Conservation (phyloP, 176 grass and related monocot genomes). For the Neostapfia colusana region DNA sequence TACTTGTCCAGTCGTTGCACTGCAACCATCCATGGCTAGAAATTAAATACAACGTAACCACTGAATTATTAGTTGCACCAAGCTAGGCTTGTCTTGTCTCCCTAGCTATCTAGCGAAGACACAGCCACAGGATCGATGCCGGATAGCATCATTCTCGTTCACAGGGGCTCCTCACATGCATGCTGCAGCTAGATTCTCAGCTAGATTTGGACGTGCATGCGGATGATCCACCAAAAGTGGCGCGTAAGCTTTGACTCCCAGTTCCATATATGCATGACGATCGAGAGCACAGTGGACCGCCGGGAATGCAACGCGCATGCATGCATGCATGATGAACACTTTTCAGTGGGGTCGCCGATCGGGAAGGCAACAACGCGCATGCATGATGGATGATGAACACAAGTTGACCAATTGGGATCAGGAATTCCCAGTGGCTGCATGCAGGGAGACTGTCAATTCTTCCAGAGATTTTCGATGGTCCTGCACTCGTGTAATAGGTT, state of each 20-base stretch:
- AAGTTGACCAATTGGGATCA: slow-evolving; percentile 11
- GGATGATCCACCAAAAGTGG: slow-evolving; percentile 27
- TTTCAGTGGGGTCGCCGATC: not conserved
- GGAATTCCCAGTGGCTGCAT: not conserved
- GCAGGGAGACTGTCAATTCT: not conserved
- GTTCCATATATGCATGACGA: slow-evolving; percentile 20
- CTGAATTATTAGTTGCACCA: slow-evolving; percentile 22
- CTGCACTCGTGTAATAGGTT: not conserved
- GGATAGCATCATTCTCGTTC: not conserved
- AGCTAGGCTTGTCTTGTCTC: not conserved
- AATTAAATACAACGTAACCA: not conserved
- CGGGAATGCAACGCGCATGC: not conserved
- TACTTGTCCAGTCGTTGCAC: not conserved
- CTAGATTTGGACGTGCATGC: not conserved
- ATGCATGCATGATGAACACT: not conserved
- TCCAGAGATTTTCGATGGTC: slow-evolving; percentile 11
- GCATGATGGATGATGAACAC: not conserved
- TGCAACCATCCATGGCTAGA: slow-evolving; percentile 5
- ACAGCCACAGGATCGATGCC: slow-evolving; percentile 9
- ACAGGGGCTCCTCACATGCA: not conserved
- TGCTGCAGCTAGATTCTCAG: not conserved
- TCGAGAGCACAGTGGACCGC: not conserved
- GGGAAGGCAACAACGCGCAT: not conserved
- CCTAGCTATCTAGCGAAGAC: not conserved
- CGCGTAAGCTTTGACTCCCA: slow-evolving; percentile 14